phyloP scores from a whole-genome alignment of 805 yeast genomes.

The Hanseniaspora pseudoguilliermondii region DNA sequence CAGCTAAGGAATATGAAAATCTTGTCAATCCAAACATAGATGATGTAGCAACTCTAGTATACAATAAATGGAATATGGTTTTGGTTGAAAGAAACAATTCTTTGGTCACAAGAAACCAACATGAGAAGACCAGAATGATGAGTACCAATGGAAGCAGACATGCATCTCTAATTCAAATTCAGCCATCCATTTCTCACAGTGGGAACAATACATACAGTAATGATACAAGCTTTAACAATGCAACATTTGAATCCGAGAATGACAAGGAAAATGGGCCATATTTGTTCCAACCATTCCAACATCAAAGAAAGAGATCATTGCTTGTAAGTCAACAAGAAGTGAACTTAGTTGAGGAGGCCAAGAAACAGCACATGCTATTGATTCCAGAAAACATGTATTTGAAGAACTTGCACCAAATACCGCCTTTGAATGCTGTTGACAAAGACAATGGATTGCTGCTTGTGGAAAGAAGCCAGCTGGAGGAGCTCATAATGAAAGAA shows the following conservation, averaged over 20 bases:
- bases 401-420: conserved; percentile 12
- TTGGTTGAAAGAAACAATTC: conserved; percentile 10
- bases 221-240: conserved; percentile 6
- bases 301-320: conserved; percentile 6
- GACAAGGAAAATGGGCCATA: not conserved
- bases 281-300: conserved; percentile 7
- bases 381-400: conserved; percentile 16
- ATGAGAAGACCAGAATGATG: not conserved
- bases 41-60: conserved; percentile 9
- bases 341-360: conserved; percentile 9
- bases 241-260: not conserved
- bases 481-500: not conserved
- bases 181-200: not conserved
- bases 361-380: not conserved
- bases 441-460: conserved; percentile 25
- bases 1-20: conserved; percentile 24
- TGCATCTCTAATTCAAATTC: conserved; percentile 8
- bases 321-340: not conserved
- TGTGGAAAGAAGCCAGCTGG: conserved; percentile 28
- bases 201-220: conserved; percentile 14
- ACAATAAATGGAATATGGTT: conserved; percentile 13
- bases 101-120: not conserved
- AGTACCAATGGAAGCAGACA: conserved; percentile 5
- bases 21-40: not conserved
- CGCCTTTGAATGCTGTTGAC: conserved; percentile 19